Conservation (phyloP, 495 filamentous ascomycete species). For the Aspergillus ostianus region DNA sequence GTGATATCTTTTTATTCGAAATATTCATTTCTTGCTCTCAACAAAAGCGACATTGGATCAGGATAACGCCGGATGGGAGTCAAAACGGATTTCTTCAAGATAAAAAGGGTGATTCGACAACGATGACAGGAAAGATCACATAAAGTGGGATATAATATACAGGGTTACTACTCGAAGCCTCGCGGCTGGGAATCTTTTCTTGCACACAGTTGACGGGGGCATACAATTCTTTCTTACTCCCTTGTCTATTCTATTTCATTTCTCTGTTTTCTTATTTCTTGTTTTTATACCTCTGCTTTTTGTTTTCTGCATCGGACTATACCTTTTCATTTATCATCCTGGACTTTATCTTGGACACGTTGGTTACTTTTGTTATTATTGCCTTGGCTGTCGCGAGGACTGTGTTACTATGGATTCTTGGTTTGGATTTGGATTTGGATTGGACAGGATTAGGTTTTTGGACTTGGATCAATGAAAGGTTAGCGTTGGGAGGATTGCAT, state of each 20-base stretch:
- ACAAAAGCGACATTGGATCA: not conserved
- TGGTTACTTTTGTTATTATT: constrained; percentile 3
- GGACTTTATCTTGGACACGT: not conserved
- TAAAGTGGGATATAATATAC: constrained; percentile 2
- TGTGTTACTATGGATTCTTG: constrained; percentile 21
- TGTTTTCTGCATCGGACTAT: not conserved
- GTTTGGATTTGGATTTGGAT: constrained; percentile 17
- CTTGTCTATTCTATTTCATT: not conserved
- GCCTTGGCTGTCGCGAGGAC: constrained; percentile 5
- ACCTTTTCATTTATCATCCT: constrained; percentile 2
- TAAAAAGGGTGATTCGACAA: not conserved
- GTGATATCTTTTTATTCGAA: not conserved
- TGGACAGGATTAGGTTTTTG: not conserved
- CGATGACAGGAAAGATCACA: not conserved
- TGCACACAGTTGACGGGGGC: not conserved
- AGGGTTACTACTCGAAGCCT: constrained; percentile 6
- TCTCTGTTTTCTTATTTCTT: not conserved
- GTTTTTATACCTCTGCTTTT: not conserved
- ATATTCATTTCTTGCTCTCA: not conserved
- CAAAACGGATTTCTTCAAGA: constrained; percentile 1
- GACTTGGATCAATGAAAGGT: not conserved
- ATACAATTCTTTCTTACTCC: too few relatives aligned
- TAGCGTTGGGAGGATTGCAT: constrained; percentile 8
- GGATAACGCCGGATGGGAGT: constrained; percentile 5
- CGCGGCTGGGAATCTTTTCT: not conserved